Base-by-base conservation (phyloP, 176 grass and related monocot species). In the Thinopyrum elongatum region DNA sequence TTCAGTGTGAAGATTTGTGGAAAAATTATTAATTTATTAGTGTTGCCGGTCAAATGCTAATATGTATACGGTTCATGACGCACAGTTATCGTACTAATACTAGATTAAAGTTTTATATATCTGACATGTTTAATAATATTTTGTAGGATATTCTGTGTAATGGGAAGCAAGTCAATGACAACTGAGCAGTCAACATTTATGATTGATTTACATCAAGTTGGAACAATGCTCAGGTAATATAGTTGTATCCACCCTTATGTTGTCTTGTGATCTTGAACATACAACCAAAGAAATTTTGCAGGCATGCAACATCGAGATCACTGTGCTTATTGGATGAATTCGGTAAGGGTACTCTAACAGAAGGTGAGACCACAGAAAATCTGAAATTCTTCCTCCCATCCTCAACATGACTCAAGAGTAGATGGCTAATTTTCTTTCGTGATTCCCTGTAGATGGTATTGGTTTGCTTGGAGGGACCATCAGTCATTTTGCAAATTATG, bases 171-270 rank as follows among this genome's bases (percentile, higher is more conserved):
- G 82, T 89, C 90, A 58, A 95, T 94, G 90, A 98, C 93, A 84
- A 87, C 86, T 31, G 92, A 95, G 60, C 96, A 95, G 76, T 98
- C 96, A 74, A 94, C 93, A 57, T 98, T 98, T 84, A 95, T 98
- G 96, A 92, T 95, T 41, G 96, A 98, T 84, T 88, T 98, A 82
- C 96, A 98, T 94, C 93, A 98, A 94, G 93, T 98, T 87, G 96
- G 93, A 83, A 87, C 90, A 84, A 98, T 98, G 92, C 96, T 98
- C 79, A 94, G 96, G 93, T 95, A 95, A 80, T 28, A 26, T 79
- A 66, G 22, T 90, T 77, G 33, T 26, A 57, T 77, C 33, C 44
- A 83, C 73, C 26, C 10, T 83, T 27, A 83, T 46, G 44, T 55
- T 80, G 3, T 28, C 36, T 68, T 39, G 85, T 87, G 27, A 84